Evolutionary conservation across 2,329 filamentous ascomycete genomes (phyloP).

Genomic region (Macrophomina pseudophaseolina): DNA sequence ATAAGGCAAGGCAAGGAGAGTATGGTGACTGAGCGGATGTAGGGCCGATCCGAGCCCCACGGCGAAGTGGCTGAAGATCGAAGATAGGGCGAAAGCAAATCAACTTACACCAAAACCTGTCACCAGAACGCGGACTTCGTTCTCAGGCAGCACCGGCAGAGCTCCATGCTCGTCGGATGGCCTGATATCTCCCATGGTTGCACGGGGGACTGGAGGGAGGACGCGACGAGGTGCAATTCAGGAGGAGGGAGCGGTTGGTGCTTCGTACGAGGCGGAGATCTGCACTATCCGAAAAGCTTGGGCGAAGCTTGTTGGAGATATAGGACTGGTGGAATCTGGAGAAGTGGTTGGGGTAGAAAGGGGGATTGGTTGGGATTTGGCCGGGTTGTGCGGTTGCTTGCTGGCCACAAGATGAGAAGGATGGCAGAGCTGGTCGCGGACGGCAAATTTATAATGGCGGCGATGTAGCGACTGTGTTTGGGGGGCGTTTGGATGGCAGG

Average conservation of each 20-base stretch:
- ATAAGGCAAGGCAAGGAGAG: neutral
- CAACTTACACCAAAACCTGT: slow-evolving; percentile 52
- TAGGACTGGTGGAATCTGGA: neutral
- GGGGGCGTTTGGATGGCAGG: neutral
- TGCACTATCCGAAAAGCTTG: slow-evolving; percentile 14
- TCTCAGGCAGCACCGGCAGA: neutral
- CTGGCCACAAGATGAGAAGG: neutral
- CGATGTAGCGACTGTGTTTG: neutral
- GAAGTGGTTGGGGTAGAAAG: neutral
- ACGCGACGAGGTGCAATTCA: neutral
- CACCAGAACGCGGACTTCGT: slow-evolving; percentile 49
- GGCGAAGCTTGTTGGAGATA: neutral
- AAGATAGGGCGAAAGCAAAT: slow-evolving; percentile 12
- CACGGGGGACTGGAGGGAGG: neutral
- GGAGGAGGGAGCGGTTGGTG: neutral
- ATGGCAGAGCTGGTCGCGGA: neutral
- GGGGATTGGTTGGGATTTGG: slow-evolving; percentile 1
- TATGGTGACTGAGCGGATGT: neutral
- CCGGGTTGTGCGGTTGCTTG: neutral
- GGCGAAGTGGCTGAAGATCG: neutral
- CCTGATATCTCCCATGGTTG: slow-evolving; percentile 24
- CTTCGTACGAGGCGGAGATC: slow-evolving; percentile 13
- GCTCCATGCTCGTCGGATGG: neutral
- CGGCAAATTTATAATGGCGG: neutral
- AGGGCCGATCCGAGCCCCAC: neutral